phyloP scores from a whole-genome alignment of 1,284 basidiomycete genomes.

The Malassezia psittaci region DNA sequence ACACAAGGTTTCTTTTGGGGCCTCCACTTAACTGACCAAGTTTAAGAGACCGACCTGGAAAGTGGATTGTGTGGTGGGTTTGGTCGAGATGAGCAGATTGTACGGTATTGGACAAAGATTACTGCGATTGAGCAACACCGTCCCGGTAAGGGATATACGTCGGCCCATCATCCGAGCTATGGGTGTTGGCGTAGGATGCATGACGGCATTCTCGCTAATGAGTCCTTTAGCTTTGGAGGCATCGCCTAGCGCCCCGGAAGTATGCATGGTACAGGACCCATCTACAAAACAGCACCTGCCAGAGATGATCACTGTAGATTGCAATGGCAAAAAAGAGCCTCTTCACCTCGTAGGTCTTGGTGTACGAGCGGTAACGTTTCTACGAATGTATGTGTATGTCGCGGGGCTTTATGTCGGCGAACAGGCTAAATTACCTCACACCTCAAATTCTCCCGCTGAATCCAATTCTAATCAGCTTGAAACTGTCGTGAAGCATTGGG shows the following conservation, averaged over 20 bases:
- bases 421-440: not conserved
- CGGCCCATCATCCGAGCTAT: no score
- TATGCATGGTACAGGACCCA: conserved; percentile 5
- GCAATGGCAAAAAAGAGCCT: not conserved
- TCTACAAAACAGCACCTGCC: conserved; percentile 1
- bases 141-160: no score
- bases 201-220: not conserved
- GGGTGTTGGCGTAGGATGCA: not conserved
- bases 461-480: conserved; percentile 15
- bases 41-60: no score
- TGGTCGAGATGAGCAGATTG: no score
- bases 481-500: conserved; percentile 15
- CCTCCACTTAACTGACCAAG: no score
- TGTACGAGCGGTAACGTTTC: conserved; percentile 70
- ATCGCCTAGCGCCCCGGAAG: not conserved
- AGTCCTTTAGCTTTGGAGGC: not conserved
- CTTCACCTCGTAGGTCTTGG: conserved; percentile 68
- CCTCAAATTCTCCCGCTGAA: not conserved
- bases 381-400: conserved; percentile 71
- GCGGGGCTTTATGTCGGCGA: conserved; percentile 64
- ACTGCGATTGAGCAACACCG: no score
- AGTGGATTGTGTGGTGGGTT: no score
- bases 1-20: no score
- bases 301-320: not conserved
- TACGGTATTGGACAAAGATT: no score